These are phyloP conservation scores for Smittium mucronatum DNA, from an alignment of 371 early-diverging fungal genomes.

Conservation along the genomic window DNA sequence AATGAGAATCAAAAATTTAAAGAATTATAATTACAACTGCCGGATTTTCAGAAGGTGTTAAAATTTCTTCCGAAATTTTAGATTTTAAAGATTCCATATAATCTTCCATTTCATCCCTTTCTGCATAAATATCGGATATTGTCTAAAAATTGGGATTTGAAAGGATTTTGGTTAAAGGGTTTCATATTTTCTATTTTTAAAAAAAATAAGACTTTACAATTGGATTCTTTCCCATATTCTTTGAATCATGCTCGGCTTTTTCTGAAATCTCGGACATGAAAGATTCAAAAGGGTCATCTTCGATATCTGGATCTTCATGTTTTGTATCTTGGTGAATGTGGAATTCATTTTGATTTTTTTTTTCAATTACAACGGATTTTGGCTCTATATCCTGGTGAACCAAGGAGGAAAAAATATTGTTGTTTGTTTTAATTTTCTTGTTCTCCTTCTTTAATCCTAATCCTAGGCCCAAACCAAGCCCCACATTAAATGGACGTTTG, in stretches of 20 bases:
- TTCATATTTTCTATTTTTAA: background rate
- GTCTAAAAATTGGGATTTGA: background rate
- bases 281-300: constrained; percentile 73
- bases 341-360: background rate
- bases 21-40: too few species aligned
- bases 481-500: background rate
- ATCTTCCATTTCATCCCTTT: background rate
- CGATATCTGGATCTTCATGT: constrained; percentile 28
- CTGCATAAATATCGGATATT: background rate
- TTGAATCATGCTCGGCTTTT: constrained; percentile 37
- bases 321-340: background rate
- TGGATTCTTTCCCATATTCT: constrained; percentile 35
- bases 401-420: background rate
- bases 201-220: background rate
- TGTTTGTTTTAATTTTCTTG: background rate
- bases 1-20: background rate
- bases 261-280: constrained; percentile 72
- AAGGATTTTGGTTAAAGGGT: background rate
- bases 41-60: too few species aligned
- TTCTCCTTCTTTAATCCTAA: background rate
- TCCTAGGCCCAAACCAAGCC: constrained; percentile 5
- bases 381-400: background rate
- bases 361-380: background rate
- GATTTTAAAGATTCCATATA: background rate
- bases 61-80: background rate